Evolutionary conservation across 2,329 filamentous ascomycete genomes (phyloP).

Genomic region (Aspergillus sp.): DNA sequence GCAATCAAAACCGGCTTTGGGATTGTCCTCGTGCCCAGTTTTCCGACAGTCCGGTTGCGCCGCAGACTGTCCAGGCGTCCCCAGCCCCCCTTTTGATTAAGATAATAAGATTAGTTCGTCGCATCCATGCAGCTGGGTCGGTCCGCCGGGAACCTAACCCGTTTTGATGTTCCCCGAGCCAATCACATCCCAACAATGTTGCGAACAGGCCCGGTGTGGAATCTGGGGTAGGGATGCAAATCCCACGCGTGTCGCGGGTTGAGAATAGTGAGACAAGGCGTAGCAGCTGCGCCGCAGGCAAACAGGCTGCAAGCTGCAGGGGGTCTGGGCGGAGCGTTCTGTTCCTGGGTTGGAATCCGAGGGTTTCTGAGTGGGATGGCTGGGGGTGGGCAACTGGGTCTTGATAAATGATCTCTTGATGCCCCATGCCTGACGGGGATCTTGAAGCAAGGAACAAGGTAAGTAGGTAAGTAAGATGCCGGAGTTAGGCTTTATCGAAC

Average conservation of each 20-base stretch:
- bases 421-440: background rate
- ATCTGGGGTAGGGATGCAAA: background rate
- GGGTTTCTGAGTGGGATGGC: background rate
- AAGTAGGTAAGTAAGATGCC: background rate
- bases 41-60: background rate
- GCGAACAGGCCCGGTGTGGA: background rate
- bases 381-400: background rate
- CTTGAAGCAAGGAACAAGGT: background rate
- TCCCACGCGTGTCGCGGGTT: background rate
- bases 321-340: background rate
- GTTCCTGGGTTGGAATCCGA: background rate
- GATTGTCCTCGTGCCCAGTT: background rate
- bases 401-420: background rate
- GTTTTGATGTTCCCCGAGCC: background rate
- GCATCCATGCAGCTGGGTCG: conserved; percentile 2
- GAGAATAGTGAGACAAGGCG: background rate
- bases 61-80: background rate
- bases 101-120: background rate
- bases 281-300: background rate
- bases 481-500: background rate
- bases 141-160: background rate
- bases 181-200: background rate
- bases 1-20: background rate
- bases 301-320: no score
- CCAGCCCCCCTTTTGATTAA: background rate